Evolutionary conservation across 305 asterid genomes (phyloP).

Genomic region (Solanum hybrid): DNA sequence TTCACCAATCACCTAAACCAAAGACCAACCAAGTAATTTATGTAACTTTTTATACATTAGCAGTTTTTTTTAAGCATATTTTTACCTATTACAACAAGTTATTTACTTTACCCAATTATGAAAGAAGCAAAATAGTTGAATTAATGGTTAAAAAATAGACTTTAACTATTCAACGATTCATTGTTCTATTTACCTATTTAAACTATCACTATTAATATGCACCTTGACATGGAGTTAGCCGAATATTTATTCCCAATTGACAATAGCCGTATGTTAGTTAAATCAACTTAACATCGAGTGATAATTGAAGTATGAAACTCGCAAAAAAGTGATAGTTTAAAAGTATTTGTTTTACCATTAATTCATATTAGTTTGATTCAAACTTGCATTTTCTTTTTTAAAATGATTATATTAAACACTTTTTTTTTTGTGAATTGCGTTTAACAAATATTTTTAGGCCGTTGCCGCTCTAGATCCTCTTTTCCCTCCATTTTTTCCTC

Average conservation of each 20-base stretch:
- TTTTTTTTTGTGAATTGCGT: background rate
- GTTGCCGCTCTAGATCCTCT: background rate
- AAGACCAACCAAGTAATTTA: background rate
- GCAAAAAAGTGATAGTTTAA: background rate
- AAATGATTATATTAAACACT: background rate
- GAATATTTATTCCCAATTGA: background rate
- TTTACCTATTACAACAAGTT: background rate
- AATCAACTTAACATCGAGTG: background rate
- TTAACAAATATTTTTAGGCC: background rate
- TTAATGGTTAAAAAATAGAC: background rate
- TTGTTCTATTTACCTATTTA: background rate
- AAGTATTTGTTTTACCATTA: background rate
- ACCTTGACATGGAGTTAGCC: background rate
- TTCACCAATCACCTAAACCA: background rate
- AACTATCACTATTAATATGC: background rate
- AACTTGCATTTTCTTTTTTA: background rate
- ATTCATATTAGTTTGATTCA: background rate
- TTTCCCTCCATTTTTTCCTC: background rate
- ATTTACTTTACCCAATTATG: background rate
- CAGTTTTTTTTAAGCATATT: background rate
- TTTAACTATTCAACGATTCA: background rate
- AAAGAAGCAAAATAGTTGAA: background rate
- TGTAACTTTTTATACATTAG: background rate
- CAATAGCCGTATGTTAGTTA: background rate
- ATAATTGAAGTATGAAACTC: background rate